Evolutionary conservation across 1,139 yeast genomes (phyloP).

Genomic region (Magnusiomyces ingens): DNA sequence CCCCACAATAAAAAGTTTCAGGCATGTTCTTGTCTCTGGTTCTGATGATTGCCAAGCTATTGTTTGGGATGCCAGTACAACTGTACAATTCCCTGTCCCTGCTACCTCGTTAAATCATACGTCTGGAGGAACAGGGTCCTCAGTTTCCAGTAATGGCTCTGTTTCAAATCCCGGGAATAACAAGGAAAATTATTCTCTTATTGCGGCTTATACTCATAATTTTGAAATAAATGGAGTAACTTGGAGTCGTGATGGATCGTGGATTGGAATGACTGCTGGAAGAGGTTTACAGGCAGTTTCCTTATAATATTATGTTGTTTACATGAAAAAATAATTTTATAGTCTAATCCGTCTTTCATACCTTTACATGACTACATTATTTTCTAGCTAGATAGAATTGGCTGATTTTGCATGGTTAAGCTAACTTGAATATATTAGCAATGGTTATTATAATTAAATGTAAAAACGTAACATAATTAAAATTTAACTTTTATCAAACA

Average conservation of each 20-base stretch:
- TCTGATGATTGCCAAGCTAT: conserved; percentile 89
- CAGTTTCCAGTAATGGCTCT: not conserved
- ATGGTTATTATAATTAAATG: too few species aligned
- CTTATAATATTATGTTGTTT: too few species aligned
- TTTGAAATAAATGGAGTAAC: conserved; percentile 68
- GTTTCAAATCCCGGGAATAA: not conserved
- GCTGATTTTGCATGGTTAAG: too few species aligned
- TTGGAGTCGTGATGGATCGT: conserved; percentile 69
- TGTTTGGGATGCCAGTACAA: conserved; percentile 60
- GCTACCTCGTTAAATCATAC: not conserved
- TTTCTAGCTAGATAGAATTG: too few species aligned
- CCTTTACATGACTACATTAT: too few species aligned
- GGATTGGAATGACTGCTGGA: conserved; percentile 80
- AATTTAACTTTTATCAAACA: too few species aligned
- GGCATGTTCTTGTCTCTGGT: conserved; percentile 61
- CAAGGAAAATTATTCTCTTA: conserved; percentile 26
- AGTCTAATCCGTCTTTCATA: too few species aligned
- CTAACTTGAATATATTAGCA: too few species aligned
- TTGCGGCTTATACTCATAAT: conserved; percentile 51
- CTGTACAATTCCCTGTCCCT: conserved; percentile 22
- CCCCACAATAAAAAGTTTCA: conserved; percentile 12
- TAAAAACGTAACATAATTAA: not conserved
- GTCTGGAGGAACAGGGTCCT: conserved; percentile 1
- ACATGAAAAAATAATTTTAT: too few species aligned
- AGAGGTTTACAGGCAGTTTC: conserved; percentile 72